These are phyloP conservation scores for Juncus effusus DNA, from an alignment of 176 grass and related monocot genomes.

Conservation along the genomic window DNA sequence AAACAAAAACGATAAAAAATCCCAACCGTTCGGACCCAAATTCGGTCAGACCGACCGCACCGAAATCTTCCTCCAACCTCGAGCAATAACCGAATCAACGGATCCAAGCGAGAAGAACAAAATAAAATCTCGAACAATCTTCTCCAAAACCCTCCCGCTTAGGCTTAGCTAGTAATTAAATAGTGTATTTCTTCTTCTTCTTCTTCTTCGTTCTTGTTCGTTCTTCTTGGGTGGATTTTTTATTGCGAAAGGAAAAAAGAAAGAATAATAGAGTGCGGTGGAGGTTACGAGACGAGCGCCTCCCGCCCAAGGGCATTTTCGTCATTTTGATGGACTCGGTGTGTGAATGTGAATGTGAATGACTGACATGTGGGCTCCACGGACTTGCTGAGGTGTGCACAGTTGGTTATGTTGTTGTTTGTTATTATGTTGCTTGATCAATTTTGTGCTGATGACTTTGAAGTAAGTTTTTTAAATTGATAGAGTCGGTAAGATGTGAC, in stretches of 20 bases:
- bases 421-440: too few relatives aligned
- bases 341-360: too few relatives aligned
- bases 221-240: too few relatives aligned
- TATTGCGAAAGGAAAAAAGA: too few relatives aligned
- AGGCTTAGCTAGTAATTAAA: too few relatives aligned
- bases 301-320: conserved; percentile 16
- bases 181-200: too few relatives aligned
- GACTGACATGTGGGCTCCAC: background rate
- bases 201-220: too few relatives aligned
- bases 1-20: background rate
- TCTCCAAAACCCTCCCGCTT: background rate
- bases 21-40: background rate
- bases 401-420: too few relatives aligned
- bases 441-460: too few relatives aligned
- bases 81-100: too few relatives aligned
- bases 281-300: background rate
- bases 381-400: background rate
- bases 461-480: too few relatives aligned
- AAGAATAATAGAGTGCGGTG: background rate
- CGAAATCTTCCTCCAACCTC: background rate
- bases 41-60: background rate
- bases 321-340: background rate
- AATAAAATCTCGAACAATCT: background rate
- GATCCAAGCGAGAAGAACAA: background rate
- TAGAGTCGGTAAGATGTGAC: too few relatives aligned